phyloP scores from a whole-genome alignment of 2,329 filamentous ascomycete genomes.

The Tolypocladium guangdongense region DNA sequence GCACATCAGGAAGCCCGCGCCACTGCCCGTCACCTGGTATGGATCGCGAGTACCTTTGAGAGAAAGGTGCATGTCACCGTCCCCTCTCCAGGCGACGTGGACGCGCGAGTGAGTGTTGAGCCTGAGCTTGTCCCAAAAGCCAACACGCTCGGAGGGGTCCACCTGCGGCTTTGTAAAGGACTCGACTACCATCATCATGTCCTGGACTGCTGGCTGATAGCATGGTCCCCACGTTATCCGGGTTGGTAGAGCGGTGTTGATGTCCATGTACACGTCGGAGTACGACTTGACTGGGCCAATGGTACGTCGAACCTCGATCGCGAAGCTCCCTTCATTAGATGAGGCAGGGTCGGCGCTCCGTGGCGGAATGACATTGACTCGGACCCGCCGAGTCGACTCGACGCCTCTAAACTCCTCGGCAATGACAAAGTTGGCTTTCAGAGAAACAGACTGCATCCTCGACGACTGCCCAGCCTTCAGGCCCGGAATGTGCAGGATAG shows the following conservation, averaged over 20 bases:
- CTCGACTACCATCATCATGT: slow-evolving; percentile 99
- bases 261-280: slow-evolving; percentile 81
- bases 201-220: slow-evolving; percentile 94
- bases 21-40: slow-evolving; percentile 84
- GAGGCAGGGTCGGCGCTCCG: slow-evolving; percentile 41
- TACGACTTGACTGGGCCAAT: slow-evolving; percentile 94
- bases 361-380: slow-evolving; percentile 75
- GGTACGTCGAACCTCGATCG: slow-evolving; percentile 78
- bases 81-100: slow-evolving; percentile 82
- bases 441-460: slow-evolving; percentile 66
- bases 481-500: slow-evolving; percentile 79
- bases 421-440: slow-evolving; percentile 87
- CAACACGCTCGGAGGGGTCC: slow-evolving; percentile 85
- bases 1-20: slow-evolving; percentile 95
- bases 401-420: slow-evolving; percentile 82
- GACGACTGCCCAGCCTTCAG: slow-evolving; percentile 71
- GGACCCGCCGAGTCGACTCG: slow-evolving; percentile 69
- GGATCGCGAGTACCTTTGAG: slow-evolving; percentile 89
- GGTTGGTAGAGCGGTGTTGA: slow-evolving; percentile 87
- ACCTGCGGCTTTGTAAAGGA: slow-evolving; percentile 93
- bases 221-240: slow-evolving; percentile 95
- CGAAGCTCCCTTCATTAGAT: slow-evolving; percentile 55
- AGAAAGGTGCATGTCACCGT: slow-evolving; percentile 88
- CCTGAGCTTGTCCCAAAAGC: slow-evolving; percentile 98
- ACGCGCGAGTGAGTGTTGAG: slow-evolving; percentile 89